Conservation (phyloP, 345 rosid genomes). For the Reutealis trisperma region DNA sequence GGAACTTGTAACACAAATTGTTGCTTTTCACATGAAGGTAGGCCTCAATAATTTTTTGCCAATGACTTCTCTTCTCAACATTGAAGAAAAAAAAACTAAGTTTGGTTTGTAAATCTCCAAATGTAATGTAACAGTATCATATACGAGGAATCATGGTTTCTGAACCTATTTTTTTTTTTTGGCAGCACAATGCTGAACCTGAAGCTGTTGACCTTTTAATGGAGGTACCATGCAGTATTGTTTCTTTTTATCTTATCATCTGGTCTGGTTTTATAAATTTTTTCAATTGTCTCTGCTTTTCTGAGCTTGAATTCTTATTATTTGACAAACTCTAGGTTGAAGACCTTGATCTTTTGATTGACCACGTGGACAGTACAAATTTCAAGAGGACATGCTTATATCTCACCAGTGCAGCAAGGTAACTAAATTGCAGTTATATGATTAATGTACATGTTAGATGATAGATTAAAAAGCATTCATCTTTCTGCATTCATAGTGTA, state of each 20-base stretch:
- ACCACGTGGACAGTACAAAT: slow-evolving; percentile 77
- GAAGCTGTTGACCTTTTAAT: slow-evolving; percentile 97
- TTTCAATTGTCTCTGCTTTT: background rate
- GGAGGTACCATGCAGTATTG: slow-evolving; percentile 50
- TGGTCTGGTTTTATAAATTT: background rate
- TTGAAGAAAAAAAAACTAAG: background rate
- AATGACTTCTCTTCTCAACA: background rate
- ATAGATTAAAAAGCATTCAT: background rate
- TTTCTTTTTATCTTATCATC: background rate
- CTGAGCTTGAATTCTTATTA: slow-evolving; percentile 5
- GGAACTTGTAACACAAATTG: slow-evolving; percentile 84
- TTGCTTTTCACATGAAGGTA: slow-evolving; percentile 96
- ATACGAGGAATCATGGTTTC: background rate
- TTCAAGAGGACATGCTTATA: slow-evolving; percentile 91
- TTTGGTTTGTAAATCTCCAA: background rate
- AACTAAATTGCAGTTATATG: slow-evolving; percentile 12
- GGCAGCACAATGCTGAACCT: slow-evolving; percentile 96
- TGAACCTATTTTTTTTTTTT: slow-evolving; percentile 20
- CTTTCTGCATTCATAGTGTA: background rate
- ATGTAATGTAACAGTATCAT: background rate
- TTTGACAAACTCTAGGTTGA: slow-evolving; percentile 57
- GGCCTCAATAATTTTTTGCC: slow-evolving; percentile 2
- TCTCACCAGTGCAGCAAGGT: slow-evolving; percentile 89
- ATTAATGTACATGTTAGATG: background rate
- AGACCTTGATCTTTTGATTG: slow-evolving; percentile 81